Conservation (phyloP, 2,329 filamentous ascomycete genomes). For the Fusarium sp. region DNA sequence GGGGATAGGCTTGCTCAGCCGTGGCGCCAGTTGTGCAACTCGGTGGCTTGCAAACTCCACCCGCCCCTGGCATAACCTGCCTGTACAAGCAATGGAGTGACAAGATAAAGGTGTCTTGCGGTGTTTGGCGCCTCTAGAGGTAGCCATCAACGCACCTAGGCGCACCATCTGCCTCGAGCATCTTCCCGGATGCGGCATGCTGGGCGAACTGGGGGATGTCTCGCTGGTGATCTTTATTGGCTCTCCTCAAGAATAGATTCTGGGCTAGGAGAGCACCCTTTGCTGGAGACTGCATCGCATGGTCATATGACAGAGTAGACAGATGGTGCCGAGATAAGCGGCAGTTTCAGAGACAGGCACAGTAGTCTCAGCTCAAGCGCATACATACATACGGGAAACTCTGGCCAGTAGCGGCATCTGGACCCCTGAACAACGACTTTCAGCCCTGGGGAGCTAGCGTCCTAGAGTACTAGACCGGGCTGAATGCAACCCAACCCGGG, state of each 20-base stretch:
- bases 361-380: conserved; percentile 2
- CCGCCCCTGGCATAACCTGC: conserved; percentile 13
- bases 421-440: conserved; percentile 24
- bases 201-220: conserved; percentile 16
- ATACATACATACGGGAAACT: too few relatives aligned
- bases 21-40: conserved; percentile 22
- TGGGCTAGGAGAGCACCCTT: background rate
- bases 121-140: conserved; percentile 15
- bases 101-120: conserved; percentile 14
- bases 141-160: background rate
- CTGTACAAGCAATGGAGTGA: background rate
- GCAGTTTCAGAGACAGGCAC: conserved; percentile 9
- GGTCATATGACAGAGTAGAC: conserved; percentile 16
- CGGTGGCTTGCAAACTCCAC: conserved; percentile 10
- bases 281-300: conserved; percentile 21
- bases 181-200: conserved; percentile 26
- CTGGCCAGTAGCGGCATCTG: background rate
- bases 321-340: background rate
- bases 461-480: conserved; percentile 7
- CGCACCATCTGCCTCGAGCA: background rate
- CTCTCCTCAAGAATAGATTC: background rate
- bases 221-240: conserved; percentile 10
- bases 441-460: conserved; percentile 35
- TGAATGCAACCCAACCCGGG: conserved; percentile 26
- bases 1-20: conserved; percentile 10